Evolutionary conservation across 345 rosid genomes (phyloP).

Genomic region (Lagerstroemia speciosa): DNA sequence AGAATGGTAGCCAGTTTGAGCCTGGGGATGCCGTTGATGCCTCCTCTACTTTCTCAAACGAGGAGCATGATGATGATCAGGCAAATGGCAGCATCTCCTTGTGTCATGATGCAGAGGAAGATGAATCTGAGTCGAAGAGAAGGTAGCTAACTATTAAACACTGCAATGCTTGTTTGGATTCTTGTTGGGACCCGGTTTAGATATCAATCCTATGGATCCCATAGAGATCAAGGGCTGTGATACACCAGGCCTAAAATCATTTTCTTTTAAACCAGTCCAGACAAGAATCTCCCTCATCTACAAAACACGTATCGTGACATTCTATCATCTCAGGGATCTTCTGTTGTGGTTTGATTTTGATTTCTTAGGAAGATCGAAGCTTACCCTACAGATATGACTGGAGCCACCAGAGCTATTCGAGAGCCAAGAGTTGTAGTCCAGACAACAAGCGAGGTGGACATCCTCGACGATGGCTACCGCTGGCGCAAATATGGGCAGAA

Average conservation of each 20-base stretch:
- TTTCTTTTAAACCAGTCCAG: too few species aligned
- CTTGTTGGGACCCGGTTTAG: background rate
- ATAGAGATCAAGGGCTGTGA: too few species aligned
- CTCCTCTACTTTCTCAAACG: conserved; percentile 58
- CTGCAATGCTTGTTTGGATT: background rate
- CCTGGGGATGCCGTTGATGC: conserved; percentile 66
- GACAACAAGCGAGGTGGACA: conserved; percentile 95
- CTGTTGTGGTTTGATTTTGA: conserved; percentile 1
- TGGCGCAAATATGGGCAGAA: conserved; percentile 99
- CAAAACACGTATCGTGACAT: background rate
- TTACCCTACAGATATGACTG: conserved; percentile 73
- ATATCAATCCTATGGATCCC: background rate
- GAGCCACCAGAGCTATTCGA: conserved; percentile 86
- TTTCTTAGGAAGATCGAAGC: conserved; percentile 68
- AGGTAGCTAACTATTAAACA: conserved; percentile 28
- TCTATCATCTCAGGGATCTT: background rate
- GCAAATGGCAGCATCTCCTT: conserved; percentile 56
- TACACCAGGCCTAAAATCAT: too few species aligned
- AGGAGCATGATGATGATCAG: conserved; percentile 68
- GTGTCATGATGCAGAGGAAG: conserved; percentile 57
- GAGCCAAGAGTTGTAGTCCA: conserved; percentile 98
- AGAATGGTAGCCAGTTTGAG: conserved; percentile 40
- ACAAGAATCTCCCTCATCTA: too few species aligned
- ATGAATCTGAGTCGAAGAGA: conserved; percentile 87
- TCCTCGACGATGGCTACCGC: conserved; percentile 96